Conservation (phyloP, 1,139 yeast species). For the Williopsis jadinii region DNA sequence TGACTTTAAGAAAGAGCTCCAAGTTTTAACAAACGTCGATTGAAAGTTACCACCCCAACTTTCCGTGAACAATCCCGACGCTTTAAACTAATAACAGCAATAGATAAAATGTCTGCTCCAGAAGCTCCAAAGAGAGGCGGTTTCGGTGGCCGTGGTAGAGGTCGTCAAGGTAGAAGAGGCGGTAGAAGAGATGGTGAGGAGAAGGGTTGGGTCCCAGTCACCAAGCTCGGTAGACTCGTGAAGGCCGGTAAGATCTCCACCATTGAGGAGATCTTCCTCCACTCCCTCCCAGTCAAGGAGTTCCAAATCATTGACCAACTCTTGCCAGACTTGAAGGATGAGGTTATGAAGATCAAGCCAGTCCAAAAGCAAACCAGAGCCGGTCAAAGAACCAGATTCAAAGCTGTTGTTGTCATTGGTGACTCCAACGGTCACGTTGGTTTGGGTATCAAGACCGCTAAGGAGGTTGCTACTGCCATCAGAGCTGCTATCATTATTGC, state of each 20-base stretch:
- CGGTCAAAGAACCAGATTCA: constrained; percentile 99
- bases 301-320: constrained; percentile 96
- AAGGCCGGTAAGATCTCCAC: constrained; percentile 97
- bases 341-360: constrained; percentile 99
- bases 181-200: constrained; percentile 84
- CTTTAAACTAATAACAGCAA: constrained; percentile 18
- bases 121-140: constrained; percentile 55
- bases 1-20: no score
- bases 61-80: constrained; percentile 88
- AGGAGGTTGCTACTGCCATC: constrained; percentile 99
- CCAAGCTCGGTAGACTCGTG: constrained; percentile 99
- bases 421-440: constrained; percentile 99
- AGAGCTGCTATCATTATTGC: constrained; percentile 99
- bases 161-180: constrained; percentile 51
- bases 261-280: constrained; percentile 98
- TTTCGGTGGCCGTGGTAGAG: constrained; percentile 67
- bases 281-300: constrained; percentile 99
- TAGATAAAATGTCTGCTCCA: constrained; percentile 50
- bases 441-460: constrained; percentile 99
- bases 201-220: constrained; percentile 99
- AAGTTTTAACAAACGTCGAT: constrained; percentile 42
- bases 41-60: constrained; percentile 89
- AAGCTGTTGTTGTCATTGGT: constrained; percentile 99
- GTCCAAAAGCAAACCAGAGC: constrained; percentile 99
- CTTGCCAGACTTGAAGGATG: constrained; percentile 94